Conservation (phyloP, 805 yeast genomes). For the Schwanniomyces vanrijiae region DNA sequence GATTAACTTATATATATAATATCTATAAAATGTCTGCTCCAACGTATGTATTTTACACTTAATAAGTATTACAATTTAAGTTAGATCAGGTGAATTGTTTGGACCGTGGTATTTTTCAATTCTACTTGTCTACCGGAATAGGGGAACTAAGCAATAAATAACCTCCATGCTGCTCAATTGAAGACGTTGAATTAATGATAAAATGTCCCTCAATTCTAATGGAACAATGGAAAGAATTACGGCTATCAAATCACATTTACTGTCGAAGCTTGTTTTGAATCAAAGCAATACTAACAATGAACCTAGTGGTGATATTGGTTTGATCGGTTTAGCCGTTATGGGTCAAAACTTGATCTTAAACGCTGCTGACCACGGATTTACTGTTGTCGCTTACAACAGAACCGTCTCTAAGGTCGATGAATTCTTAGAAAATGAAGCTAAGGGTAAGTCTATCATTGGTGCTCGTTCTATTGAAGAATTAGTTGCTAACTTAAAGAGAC, state of each 20-base stretch:
- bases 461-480: constrained; percentile 92
- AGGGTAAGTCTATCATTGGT: constrained; percentile 94
- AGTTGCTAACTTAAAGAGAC: constrained; percentile 86
- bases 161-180: background rate
- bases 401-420: constrained; percentile 94
- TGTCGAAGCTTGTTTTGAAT: constrained; percentile 11
- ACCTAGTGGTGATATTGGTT: constrained; percentile 89
- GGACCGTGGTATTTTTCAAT: constrained; percentile 1
- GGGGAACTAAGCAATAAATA: background rate
- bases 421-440: constrained; percentile 91
- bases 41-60: constrained; percentile 32
- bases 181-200: background rate
- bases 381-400: constrained; percentile 98
- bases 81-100: background rate
- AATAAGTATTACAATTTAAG: background rate
- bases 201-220: background rate
- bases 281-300: constrained; percentile 15
- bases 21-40: constrained; percentile 37
- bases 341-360: constrained; percentile 97
- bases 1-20: constrained; percentile 1
- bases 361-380: constrained; percentile 98
- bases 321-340: constrained; percentile 99
- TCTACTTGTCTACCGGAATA: background rate
- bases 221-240: constrained; percentile 1
- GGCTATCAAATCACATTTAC: constrained; percentile 5